Conservation (phyloP, 805 yeast species). For the Starmerella bombicola region DNA sequence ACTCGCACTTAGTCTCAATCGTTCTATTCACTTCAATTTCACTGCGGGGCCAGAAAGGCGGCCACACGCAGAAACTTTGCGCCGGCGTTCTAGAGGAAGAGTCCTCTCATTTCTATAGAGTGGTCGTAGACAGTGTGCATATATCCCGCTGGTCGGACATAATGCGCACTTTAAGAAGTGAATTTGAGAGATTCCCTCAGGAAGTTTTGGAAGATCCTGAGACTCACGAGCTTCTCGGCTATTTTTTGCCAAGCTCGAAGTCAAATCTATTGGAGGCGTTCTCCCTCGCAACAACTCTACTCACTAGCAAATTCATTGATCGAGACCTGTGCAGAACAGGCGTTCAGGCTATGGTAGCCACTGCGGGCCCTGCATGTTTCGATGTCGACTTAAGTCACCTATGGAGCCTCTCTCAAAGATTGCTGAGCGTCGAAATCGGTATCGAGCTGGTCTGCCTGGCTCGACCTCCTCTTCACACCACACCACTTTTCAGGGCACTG, state of each 20-base stretch:
- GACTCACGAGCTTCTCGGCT: constrained; percentile 41
- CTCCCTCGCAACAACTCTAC: constrained; percentile 65
- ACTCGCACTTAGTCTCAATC: constrained; percentile 84
- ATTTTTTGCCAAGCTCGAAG: constrained; percentile 72
- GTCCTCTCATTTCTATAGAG: constrained; percentile 76
- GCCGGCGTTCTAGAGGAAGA: constrained; percentile 48
- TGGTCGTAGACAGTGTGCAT: constrained; percentile 89
- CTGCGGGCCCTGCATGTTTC: constrained; percentile 88
- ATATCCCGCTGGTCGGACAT: constrained; percentile 82
- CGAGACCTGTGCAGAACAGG: constrained; percentile 81
- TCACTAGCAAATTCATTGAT: constrained; percentile 65
- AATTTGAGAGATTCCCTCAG: constrained; percentile 68
- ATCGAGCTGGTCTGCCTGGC: constrained; percentile 80
- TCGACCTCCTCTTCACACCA: constrained; percentile 82
- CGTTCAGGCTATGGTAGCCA: constrained; percentile 74
- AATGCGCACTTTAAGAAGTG: constrained; percentile 74
- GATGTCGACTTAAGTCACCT: constrained; percentile 79
- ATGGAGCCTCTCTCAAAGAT: constrained; percentile 58
- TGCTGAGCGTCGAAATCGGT: constrained; percentile 69
- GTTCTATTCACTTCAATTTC: constrained; percentile 51
- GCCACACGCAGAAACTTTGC: neutral
- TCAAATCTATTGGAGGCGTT: constrained; percentile 83
- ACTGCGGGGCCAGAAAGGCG: neutral
- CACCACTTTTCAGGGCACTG: constrained; percentile 84
- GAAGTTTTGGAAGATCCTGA: constrained; percentile 46